Percentiles rank a stretch among this genome's conserved stretches.
These are phyloP conservation scores for Trypanosoma melophagium DNA, from an alignment of 208 protist genomes.

Conservation along the genomic window DNA sequence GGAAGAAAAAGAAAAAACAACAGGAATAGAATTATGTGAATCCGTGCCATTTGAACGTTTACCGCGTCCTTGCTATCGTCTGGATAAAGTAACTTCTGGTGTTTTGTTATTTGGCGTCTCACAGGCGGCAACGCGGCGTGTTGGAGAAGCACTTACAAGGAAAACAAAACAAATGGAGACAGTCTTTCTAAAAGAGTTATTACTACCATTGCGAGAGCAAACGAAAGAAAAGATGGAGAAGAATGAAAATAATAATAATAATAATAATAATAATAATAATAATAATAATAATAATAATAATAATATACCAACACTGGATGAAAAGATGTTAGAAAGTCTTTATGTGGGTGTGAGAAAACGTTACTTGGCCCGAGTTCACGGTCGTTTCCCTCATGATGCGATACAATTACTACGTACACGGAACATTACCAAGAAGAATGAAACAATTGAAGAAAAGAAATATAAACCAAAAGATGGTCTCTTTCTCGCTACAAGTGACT, in stretches of 20 bases:
- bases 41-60: conserved; percentile 44
- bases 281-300: neutral
- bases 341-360: conserved; percentile 36
- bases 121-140: conserved; percentile 42
- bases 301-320: neutral
- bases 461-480: neutral
- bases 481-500: neutral
- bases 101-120: conserved; percentile 70
- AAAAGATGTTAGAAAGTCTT: conserved; percentile 14
- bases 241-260: neutral
- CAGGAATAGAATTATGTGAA: conserved; percentile 1
- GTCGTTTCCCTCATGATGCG: conserved; percentile 24
- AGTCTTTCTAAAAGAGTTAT: conserved; percentile 26
- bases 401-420: neutral
- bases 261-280: neutral
- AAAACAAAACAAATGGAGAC: conserved; percentile 68
- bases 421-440: neutral
- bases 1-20: neutral
- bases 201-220: neutral
- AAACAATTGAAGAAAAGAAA: conserved; percentile 4
- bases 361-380: conserved; percentile 49
- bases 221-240: neutral
- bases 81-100: conserved; percentile 90
- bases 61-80: conserved; percentile 75
- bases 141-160: conserved; percentile 53